A percentile compares a stretch with the other conserved stretches of the same genome.
phyloP scores from a whole-genome alignment of 78 protist species.

The Isochrysis galbana region DNA sequence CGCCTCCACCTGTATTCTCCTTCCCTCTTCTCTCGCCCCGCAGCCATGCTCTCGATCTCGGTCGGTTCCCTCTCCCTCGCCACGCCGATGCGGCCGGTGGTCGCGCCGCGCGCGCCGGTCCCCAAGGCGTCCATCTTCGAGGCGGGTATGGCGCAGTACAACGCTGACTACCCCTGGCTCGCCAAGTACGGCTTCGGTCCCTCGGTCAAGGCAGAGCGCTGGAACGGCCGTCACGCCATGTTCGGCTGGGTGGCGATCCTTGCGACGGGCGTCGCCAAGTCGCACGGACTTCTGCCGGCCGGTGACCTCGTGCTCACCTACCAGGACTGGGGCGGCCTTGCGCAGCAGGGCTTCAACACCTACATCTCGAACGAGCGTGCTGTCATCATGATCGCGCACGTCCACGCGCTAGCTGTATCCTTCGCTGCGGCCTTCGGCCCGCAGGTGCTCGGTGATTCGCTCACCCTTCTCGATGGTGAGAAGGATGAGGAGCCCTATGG shows the following conservation, averaged over 20 bases:
- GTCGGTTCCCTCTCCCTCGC: not conserved
- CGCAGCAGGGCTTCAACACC: not conserved
- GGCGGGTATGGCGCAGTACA: not conserved
- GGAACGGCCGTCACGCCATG: slow-evolving; percentile 58
- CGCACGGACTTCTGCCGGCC: slow-evolving; percentile 31
- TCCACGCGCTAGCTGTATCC: slow-evolving; percentile 6
- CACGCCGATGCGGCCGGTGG: no score
- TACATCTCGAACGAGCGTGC: slow-evolving; percentile 42
- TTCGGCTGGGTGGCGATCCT: slow-evolving; percentile 32
- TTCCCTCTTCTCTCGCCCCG: no score
- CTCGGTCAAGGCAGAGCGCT: slow-evolving; percentile 36
- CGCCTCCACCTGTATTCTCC: no score
- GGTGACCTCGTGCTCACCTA: not conserved
- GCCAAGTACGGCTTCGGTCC: slow-evolving; percentile 27
- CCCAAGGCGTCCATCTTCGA: not conserved
- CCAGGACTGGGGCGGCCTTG: slow-evolving; percentile 34
- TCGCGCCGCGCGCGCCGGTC: no score
- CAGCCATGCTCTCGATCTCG: no score
- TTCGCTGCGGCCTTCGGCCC: slow-evolving; percentile 15
- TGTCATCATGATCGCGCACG: slow-evolving; percentile 44
- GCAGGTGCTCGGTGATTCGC: not conserved
- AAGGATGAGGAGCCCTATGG: slow-evolving; percentile 28
- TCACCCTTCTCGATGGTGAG: slow-evolving; percentile 31
- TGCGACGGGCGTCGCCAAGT: not conserved
- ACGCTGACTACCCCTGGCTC: slow-evolving; percentile 6